Base-by-base conservation (phyloP, 768 basidiomycete species). In the Wakefieldia striispora region DNA sequence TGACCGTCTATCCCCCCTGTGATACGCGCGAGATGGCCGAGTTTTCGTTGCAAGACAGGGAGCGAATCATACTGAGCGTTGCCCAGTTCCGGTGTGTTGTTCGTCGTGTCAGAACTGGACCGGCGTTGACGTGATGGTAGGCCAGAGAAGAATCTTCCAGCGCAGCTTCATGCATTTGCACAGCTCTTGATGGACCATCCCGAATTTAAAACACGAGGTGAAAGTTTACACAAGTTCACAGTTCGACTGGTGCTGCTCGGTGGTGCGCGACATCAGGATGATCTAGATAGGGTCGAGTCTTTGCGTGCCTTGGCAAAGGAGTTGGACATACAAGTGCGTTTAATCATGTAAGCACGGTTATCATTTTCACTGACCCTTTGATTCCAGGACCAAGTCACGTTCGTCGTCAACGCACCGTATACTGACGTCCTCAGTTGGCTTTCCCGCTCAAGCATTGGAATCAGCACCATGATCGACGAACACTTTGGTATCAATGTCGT, bases 401-500 rank as follows among this genome's bases (percentile, higher is more conserved):
- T 99, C 56, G 69, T 89, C 12, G 77, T 95, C 37, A 98, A 98
- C 55, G 91, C 88, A 0, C 72, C 88, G 4, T 97, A 88, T 56
- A 63, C 82, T 0, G 77, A 76, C 23, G 77, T 97, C 51, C 76
- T 93, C 4, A 61, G 67, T 6, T 84, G 86, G 78, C 74, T 99
- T 2, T 82, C 86, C 7, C 71, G 71, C 39, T 83, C 93, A 2
- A 88, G 85, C 53, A 77, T 97, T 14, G 95, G 95, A 0, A 64
- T 98, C 21, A 95, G 91, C 62, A 97, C 95, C 13, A 99, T 99
- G 95, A 80, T 93, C 0, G 94, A 98, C 62, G 95, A 99, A 67
- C 95, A 99, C 65, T 99, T 98, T 54, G 95, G 97, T 3, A 98
- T 99, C 66, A 97, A 94, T 58, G 78, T 99, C 33, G 95, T 99